phyloP scores from a whole-genome alignment of 306 rosid species.

The Rosa multiflora region DNA sequence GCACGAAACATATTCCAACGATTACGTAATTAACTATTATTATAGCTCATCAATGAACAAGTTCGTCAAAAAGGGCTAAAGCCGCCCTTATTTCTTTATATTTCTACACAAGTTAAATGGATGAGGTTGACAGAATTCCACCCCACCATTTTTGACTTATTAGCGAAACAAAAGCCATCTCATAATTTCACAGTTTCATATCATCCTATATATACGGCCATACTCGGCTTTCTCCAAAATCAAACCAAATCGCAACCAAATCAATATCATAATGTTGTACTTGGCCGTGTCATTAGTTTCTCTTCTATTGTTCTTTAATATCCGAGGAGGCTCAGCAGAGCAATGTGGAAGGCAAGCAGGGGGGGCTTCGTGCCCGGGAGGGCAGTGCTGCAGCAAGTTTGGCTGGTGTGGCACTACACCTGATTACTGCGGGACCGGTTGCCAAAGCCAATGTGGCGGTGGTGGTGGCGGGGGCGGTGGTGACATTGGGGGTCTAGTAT shows the following conservation, averaged over 20 bases:
- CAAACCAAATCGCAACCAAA: background rate
- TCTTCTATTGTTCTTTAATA: background rate
- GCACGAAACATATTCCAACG: no score
- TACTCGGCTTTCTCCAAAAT: background rate
- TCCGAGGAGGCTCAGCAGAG: conserved; percentile 19
- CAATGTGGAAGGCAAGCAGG: conserved; percentile 36
- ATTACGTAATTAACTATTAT: no score
- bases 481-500: conserved; percentile 29
- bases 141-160: background rate
- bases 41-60: background rate
- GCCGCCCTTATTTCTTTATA: background rate
- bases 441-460: conserved; percentile 54
- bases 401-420: conserved; percentile 44
- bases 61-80: background rate
- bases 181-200: background rate
- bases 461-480: background rate
- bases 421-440: conserved; percentile 32
- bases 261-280: background rate
- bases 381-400: conserved; percentile 47
- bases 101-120: no score
- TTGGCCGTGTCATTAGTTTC: conserved; percentile 5
- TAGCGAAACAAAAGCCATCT: background rate
- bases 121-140: background rate
- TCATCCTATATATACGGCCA: conserved; percentile 7
- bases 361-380: conserved; percentile 46